Percentiles rank a stretch among this genome's conserved stretches.
Conservation (phyloP, 305 asterid genomes). For the Ilex paraguariensis region DNA sequence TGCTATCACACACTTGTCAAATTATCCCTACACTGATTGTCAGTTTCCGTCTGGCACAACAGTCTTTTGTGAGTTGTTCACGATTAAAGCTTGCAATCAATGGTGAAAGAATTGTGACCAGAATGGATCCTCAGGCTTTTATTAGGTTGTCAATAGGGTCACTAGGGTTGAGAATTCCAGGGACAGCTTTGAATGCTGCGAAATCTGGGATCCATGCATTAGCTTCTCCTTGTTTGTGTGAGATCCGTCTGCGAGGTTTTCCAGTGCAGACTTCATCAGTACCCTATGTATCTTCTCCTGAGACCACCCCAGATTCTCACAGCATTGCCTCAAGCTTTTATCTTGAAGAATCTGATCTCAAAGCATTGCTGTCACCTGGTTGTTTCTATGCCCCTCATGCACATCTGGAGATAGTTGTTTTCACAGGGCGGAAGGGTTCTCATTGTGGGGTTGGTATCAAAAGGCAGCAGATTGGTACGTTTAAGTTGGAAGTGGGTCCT, state of each 20-base stretch:
- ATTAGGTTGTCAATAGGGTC: conserved; percentile 81
- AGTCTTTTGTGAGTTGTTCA: conserved; percentile 12
- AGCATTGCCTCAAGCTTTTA: conserved; percentile 71
- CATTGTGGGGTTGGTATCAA: conserved; percentile 75
- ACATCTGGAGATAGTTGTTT: conserved; percentile 69
- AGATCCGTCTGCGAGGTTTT: conserved; percentile 91
- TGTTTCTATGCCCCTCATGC: conserved; percentile 67
- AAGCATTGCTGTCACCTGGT: conserved; percentile 63
- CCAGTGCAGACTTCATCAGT: conserved; percentile 79
- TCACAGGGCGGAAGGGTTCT: conserved; percentile 67
- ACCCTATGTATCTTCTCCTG: conserved; percentile 74
- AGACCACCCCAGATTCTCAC: conserved; percentile 52
- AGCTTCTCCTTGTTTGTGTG: conserved; percentile 70
- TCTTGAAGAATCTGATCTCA: conserved; percentile 78
- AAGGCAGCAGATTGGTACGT: conserved; percentile 76
- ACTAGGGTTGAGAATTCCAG: conserved; percentile 64
- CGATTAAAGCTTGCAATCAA: conserved; percentile 19
- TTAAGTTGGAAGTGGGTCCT: conserved; percentile 72
- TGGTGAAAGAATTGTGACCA: conserved; percentile 45
- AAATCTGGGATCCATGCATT: conserved; percentile 48
- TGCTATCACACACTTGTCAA: conserved; percentile 12
- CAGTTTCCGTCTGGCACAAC: conserved; percentile 15
- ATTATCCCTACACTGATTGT: conserved; percentile 9
- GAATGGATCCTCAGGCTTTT: conserved; percentile 91
- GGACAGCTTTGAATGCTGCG: conserved; percentile 31